Evolutionary conservation across 306 rosid genomes (phyloP).

Genomic region (Cyamopsis tetragonoloba): DNA sequence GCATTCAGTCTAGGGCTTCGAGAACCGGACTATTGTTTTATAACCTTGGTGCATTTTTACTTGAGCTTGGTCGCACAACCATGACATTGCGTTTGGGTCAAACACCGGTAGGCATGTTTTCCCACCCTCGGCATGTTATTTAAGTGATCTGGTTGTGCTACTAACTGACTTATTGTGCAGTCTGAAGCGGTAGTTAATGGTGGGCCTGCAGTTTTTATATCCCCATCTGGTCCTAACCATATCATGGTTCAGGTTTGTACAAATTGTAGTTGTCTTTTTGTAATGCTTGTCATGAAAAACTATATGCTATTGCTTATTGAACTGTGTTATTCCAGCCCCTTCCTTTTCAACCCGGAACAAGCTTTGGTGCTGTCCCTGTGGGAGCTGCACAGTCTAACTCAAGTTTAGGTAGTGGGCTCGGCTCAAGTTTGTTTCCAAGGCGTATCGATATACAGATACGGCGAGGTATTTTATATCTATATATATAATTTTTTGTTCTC

Average conservation of each 20-base stretch:
- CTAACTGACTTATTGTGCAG: constrained; percentile 46
- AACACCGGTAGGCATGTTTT: constrained; percentile 59
- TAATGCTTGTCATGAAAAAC: constrained; percentile 23
- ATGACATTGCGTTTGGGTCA: constrained; percentile 90
- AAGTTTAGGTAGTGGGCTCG: constrained; percentile 59
- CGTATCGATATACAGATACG: constrained; percentile 96
- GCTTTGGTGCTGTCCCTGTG: constrained; percentile 72
- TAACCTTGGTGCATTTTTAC: constrained; percentile 86
- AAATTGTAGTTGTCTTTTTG: constrained; percentile 45
- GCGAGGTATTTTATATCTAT: constrained; percentile 52
- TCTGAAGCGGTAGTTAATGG: constrained; percentile 92
- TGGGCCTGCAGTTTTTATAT: constrained; percentile 96
- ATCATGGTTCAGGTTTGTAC: constrained; percentile 99
- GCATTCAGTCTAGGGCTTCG: constrained; percentile 56
- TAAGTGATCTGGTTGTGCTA: constrained; percentile 15
- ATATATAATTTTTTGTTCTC: constrained; percentile 1
- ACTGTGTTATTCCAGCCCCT: constrained; percentile 69
- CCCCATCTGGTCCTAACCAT: constrained; percentile 86
- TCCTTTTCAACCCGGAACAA: constrained; percentile 74
- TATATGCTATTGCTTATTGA: constrained; percentile 40
- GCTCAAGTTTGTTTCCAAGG: constrained; percentile 71
- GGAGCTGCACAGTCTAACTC: constrained; percentile 70
- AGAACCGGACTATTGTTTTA: constrained; percentile 68
- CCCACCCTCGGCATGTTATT: constrained; percentile 23
- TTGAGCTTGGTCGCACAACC: constrained; percentile 96